A percentile compares a stretch with the other conserved stretches of the same genome.
phyloP scores from a whole-genome alignment of 306 rosid species.

The Vicia faba region DNA sequence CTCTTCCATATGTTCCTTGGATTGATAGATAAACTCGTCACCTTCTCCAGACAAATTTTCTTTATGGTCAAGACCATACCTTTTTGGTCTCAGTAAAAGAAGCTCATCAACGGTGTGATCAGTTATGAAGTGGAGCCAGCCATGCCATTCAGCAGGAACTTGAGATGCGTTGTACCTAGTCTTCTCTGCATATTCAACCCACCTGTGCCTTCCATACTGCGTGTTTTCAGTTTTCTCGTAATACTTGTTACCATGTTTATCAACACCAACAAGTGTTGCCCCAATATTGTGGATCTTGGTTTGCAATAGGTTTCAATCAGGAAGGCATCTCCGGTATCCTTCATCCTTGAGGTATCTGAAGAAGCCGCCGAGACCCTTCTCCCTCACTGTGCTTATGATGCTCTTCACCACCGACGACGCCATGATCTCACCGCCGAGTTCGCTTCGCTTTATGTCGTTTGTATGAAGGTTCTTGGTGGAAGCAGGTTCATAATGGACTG shows the following conservation, averaged over 20 bases:
- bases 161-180: conserved; percentile 94
- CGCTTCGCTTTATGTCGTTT: neutral
- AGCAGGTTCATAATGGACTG: no score
- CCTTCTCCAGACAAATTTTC: conserved; percentile 95
- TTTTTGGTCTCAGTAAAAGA: conserved; percentile 79
- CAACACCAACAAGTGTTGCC: conserved; percentile 89
- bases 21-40: conserved; percentile 81
- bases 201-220: conserved; percentile 94
- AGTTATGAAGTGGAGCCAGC: conserved; percentile 92
- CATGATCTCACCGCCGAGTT: conserved; percentile 44
- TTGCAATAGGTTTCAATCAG: conserved; percentile 92
- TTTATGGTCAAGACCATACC: conserved; percentile 83
- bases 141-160: conserved; percentile 99
- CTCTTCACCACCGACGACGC: conserved; percentile 84
- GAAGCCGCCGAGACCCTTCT: conserved; percentile 71
- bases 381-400: conserved; percentile 63
- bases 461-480: no score
- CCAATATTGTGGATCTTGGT: conserved; percentile 97
- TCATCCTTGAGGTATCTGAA: conserved; percentile 70
- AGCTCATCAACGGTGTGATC: conserved; percentile 99
- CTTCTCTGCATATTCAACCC: conserved; percentile 99
- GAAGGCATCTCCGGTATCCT: conserved; percentile 76
- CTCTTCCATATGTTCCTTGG: conserved; percentile 98
- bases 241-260: conserved; percentile 88
- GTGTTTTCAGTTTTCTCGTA: conserved; percentile 65